phyloP scores from a whole-genome alignment of 176 grass and related monocot species.

The Ensete glaucum region DNA sequence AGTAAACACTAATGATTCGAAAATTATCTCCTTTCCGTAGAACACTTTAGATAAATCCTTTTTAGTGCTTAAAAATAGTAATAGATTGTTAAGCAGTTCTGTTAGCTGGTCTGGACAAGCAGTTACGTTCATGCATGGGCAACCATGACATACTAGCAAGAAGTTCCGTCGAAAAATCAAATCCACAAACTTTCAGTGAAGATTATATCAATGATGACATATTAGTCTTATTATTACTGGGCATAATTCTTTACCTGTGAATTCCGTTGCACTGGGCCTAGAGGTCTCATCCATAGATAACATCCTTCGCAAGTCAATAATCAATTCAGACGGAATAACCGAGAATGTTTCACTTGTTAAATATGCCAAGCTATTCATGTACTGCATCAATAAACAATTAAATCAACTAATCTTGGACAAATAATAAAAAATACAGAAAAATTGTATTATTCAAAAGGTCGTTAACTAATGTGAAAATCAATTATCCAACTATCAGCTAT shows the following conservation, averaged over 20 bases:
- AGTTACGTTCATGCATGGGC: too few species aligned
- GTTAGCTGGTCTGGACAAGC: neutral
- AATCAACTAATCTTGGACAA: slow-evolving; percentile 13
- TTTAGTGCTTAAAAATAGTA: neutral
- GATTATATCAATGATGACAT: neutral
- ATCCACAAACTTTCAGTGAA: neutral
- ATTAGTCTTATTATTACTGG: neutral
- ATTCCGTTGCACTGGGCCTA: slow-evolving; percentile 76
- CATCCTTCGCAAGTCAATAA: slow-evolving; percentile 81
- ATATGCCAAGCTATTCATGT: slow-evolving; percentile 80
- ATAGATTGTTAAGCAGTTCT: neutral
- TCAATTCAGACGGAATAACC: slow-evolving; percentile 62
- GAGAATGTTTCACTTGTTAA: slow-evolving; percentile 89
- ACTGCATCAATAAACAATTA: slow-evolving; percentile 44
- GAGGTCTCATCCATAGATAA: slow-evolving; percentile 67
- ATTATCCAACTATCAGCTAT: too few species aligned
- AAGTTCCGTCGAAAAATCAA: neutral
- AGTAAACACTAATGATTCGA: neutral
- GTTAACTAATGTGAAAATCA: too few species aligned
- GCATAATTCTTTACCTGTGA: slow-evolving; percentile 43
- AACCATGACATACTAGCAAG: slow-evolving; percentile 1
- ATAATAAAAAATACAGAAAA: slow-evolving; percentile 13
- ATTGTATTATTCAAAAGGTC: slow-evolving; percentile 8
- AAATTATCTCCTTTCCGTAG: neutral
- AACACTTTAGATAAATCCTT: neutral